Base-by-base conservation (phyloP, 2,329 filamentous ascomycete species). In the Calonectria hongkongensis region DNA sequence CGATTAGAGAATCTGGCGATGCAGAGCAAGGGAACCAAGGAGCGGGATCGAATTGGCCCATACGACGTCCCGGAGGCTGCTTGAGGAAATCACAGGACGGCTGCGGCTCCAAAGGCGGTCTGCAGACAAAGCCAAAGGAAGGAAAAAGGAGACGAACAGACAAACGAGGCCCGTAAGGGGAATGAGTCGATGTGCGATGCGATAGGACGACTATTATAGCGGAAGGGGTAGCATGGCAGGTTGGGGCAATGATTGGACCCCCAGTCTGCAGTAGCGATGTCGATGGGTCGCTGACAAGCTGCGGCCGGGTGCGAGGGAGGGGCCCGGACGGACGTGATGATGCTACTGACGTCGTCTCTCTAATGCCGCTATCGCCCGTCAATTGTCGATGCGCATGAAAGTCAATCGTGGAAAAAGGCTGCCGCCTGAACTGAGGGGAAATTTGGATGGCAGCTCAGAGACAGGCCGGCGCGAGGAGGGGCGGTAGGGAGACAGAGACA, bases 171-270 rank as follows among this genome's bases (percentile, higher is more conserved):
- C 65, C 51, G 63, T 25, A 43, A 63, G 68, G 66, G 66, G 50
- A 54, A 68, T 70, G 75, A 74, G 47, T 30, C 56, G 70, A 68
- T 30, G 63, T 27, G 54, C 70, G 41, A 64, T 68, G 56, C 70
- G 65, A 50, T 68, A 64, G 65, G 58, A 68, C 65, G 30, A 63
- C 65, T 70, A 54, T 65, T 62, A 50, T 68, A 63, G 43, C 51
- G 66, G 62, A 66, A 33, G 51, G 68, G 66, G 71, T 68, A 64
- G 71, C 71, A 73, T 71, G 70, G 70, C 54, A 77, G 70, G 70
- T 58, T 48, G 41, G 65, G 70, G 48, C 65, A 39, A 28, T 64
- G 70, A 72, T 68, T 68, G 65, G 65, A 16, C 64, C 54, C 54
- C 54, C 54, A 41, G 54, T 58, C 54, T 13, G 54, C 63, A 66